These are phyloP conservation scores for Suillus brevipes DNA, from an alignment of 768 basidiomycete species.

Conservation along the genomic window DNA sequence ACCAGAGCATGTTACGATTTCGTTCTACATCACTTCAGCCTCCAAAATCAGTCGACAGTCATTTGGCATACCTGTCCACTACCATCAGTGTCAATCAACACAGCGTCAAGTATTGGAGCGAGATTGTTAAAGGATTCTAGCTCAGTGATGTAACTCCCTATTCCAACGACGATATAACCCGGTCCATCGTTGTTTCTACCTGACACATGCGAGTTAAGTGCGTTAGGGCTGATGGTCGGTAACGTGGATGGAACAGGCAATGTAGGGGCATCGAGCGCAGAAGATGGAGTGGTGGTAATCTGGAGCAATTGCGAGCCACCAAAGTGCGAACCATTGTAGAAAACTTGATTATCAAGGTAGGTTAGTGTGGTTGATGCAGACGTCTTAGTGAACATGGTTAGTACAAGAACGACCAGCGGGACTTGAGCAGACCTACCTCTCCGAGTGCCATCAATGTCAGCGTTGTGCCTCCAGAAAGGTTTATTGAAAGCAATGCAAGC, in stretches of 20 bases:
- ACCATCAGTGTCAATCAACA: constrained; percentile 69
- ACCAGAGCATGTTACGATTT: constrained; percentile 86
- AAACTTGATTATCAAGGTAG: constrained; percentile 64
- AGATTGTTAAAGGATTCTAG: constrained; percentile 72
- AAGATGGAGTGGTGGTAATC: constrained; percentile 49
- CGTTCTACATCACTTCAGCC: constrained; percentile 44
- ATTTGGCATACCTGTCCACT: constrained; percentile 59
- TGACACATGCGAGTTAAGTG: constrained; percentile 34
- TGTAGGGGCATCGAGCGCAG: constrained; percentile 41
- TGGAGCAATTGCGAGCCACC: constrained; percentile 79
- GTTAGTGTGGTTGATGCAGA: constrained; percentile 72
- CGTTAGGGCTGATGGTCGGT: constrained; percentile 38
- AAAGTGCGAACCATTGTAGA: constrained; percentile 80
- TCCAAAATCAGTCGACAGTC: not conserved
- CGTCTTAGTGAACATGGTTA: constrained; percentile 41
- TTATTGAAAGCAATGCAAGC: constrained; percentile 62
- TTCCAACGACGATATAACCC: constrained; percentile 51
- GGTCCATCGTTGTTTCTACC: constrained; percentile 27
- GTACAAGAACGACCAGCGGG: constrained; percentile 5
- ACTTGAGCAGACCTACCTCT: constrained; percentile 47
- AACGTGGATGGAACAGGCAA: constrained; percentile 55
- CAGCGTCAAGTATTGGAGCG: constrained; percentile 81
- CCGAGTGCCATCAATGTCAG: constrained; percentile 68
- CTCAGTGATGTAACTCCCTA: constrained; percentile 59
- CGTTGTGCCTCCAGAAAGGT: constrained; percentile 36